Evolutionary conservation across 2,329 filamentous ascomycete genomes (phyloP), one percentile per base, ranked within the genome.

Genomic region (Tolypocladium inflatum): DNA sequence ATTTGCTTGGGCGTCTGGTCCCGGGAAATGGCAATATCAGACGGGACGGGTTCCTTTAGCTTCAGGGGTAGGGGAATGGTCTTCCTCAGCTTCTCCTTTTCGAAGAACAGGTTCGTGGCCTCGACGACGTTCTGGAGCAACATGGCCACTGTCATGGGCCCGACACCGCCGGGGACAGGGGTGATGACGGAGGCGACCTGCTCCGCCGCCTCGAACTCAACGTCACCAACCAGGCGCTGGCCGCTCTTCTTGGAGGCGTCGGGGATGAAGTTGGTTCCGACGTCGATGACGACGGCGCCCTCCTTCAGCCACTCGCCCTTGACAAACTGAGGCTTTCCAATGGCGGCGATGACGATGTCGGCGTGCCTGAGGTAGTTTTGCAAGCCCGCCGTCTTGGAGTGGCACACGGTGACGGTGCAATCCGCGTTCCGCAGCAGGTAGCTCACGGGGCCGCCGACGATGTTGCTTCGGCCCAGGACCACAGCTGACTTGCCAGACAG

Each of bases 71-170:
- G 80, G 26, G 94, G 90, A 7, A 84, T 82, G 62, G 95, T 89
- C 64, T 84, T 86, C 59, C 94, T 84, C 62, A 87, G 80, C 76
- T 90, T 95, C 72, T 95, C 88, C 61, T 84, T 83, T 63, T 94
- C 90, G 63, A 94, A 94, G 69, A 90, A 92, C 58, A 83, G 78
- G 54, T 86, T 88, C 41, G 94, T 88, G 39, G 93, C 87, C 65
- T 93, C 88, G 57, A 97, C 88, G 10, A 97, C 92, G 69, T 99
- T 99, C 74, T 96, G 90, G 66, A 99, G 78, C 54, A 99, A 80
- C 94, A 99, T 99, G 60, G 94, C 94, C 62, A 99, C 92, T 3
- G 94, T 99, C 94, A 99, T 99, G 55, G 94, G 94, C 0, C 94
- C 94, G 59, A 99, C 94, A 73, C 94, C 94, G 58, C 94, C 94